Conservation (phyloP, 345 rosid species). For the Citrus unshiu region DNA sequence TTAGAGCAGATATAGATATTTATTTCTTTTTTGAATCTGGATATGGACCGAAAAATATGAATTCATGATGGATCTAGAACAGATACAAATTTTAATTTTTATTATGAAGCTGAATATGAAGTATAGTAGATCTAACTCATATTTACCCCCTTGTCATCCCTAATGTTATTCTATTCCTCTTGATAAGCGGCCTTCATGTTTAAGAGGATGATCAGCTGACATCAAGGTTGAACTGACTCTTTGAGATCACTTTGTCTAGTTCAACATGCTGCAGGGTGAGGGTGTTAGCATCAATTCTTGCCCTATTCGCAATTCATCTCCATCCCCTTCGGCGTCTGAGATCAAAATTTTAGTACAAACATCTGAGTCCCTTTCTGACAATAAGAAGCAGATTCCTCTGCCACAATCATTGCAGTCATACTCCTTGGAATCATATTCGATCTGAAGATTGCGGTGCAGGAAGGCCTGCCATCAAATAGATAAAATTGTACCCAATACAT, state of each 20-base stretch:
- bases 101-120: too few species aligned
- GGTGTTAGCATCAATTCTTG: neutral
- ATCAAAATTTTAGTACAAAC: neutral
- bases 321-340: neutral
- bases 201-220: neutral
- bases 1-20: too few species aligned
- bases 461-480: neutral
- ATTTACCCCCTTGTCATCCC: too few species aligned
- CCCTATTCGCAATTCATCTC: neutral
- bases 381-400: neutral
- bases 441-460: neutral
- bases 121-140: too few species aligned
- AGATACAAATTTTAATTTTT: too few species aligned
- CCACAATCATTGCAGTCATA: neutral
- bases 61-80: too few species aligned
- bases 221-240: neutral
- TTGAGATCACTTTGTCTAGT: neutral
- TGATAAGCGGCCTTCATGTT: neutral
- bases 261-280: neutral
- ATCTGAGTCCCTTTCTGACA: neutral
- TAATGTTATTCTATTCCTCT: neutral
- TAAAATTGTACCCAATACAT: neutral
- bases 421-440: neutral
- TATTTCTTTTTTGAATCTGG: too few species aligned
- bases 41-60: too few species aligned